Evolutionary conservation across 2,329 filamentous ascomycete genomes (phyloP), one percentile per base, ranked within the genome.

Genomic region (Bipolaris victoriae): DNA sequence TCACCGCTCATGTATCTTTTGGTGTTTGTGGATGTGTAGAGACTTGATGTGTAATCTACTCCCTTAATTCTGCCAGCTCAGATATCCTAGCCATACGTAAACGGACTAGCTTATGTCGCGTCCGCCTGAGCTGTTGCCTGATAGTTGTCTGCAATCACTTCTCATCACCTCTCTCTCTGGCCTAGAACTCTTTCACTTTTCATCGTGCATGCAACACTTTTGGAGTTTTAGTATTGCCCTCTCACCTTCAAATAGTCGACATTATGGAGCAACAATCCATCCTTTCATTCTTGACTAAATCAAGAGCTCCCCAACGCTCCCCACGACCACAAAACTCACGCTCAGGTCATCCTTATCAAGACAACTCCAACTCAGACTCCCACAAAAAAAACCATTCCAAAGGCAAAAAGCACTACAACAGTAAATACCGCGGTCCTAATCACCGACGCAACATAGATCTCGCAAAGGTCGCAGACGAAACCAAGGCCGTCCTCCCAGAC

Each of bases 221-320:
- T 13, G 29, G 5, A 5, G 4, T 1, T 20, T 39, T 10, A 1
- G 10, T 20, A 22, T 36, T 16, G 18, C 31, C 5, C 15, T 15
- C 40, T 31, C 45, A 7, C 29, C 35, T 40, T 43, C 51, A 36
- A 47, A 22, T 20, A 47, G 22, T 26, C 11, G 29, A 33, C 56
- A 58, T 11, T 36, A 69, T 69, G 67, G 62, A 65, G 39, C 67
- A 69, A 50, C 53, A 56, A 10, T 68, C 67, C 3, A 69, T 69
- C 31, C 63, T 63, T 15, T 51, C 52, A n/a, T 69, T 69, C 52
- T 52, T 69, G 15, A 44, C 57, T 16, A 63, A 60, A 49, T 31
- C 31, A 15, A 57, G 45, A 15, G 13, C 61, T 9, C 39, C 52
- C 15, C 52, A 54, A 49, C 26, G 33, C 11, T 10, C 58, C n/a